phyloP scores from a whole-genome alignment of 1,284 basidiomycete genomes.

The Ceratobasidium sp. region DNA sequence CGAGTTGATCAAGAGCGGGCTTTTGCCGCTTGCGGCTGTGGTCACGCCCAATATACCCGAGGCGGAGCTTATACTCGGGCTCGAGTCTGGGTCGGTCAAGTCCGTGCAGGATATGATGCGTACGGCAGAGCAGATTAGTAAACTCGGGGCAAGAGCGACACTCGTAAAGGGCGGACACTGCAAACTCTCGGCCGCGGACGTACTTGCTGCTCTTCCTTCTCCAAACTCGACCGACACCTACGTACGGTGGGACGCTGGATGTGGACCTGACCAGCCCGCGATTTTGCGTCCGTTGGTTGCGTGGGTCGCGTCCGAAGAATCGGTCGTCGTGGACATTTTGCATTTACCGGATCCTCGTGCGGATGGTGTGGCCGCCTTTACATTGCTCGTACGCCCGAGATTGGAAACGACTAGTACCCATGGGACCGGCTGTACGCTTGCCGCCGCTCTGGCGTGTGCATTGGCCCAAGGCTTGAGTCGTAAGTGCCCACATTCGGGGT shows the following conservation, averaged over 20 bases:
- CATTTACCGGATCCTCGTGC: slow-evolving; percentile 51
- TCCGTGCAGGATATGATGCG: slow-evolving; percentile 73
- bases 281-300: slow-evolving; percentile 9
- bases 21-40: slow-evolving; percentile 77
- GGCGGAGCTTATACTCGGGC: slow-evolving; percentile 69
- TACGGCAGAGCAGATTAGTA: slow-evolving; percentile 61
- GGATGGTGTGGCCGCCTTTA: slow-evolving; percentile 45
- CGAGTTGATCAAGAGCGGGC: slow-evolving; percentile 61
- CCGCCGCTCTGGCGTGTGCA: slow-evolving; percentile 78
- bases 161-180: slow-evolving; percentile 92
- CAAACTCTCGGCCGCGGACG: slow-evolving; percentile 55
- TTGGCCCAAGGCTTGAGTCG: slow-evolving; percentile 63
- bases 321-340: slow-evolving; percentile 82
- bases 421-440: slow-evolving; percentile 93
- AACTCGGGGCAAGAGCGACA: slow-evolving; percentile 64
- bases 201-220: background rate
- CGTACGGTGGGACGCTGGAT: slow-evolving; percentile 32
- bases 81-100: slow-evolving; percentile 47
- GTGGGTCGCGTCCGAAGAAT: background rate
- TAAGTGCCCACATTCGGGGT: slow-evolving; percentile 49
- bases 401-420: slow-evolving; percentile 81
- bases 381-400: slow-evolving; percentile 69
- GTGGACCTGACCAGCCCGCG: slow-evolving; percentile 39
- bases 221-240: background rate
- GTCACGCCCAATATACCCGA: slow-evolving; percentile 92